These are phyloP conservation scores for Paracorniculantispora psalliotae DNA, from an alignment of 2,329 filamentous ascomycete species.

Conservation along the genomic window DNA sequence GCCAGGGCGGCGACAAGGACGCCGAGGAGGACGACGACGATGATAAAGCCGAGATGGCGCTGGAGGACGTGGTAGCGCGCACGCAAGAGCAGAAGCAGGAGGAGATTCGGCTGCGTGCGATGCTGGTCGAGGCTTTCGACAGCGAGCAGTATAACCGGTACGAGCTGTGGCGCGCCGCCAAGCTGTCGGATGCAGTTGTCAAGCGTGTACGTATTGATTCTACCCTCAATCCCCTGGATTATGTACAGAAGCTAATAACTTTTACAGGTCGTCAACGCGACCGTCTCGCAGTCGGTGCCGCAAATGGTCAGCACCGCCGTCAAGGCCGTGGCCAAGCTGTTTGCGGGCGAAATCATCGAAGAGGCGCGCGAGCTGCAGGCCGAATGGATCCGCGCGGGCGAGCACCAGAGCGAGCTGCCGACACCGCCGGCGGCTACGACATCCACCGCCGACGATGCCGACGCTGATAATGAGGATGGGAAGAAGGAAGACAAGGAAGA, in stretches of 20 bases:
- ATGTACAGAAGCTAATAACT: not conserved
- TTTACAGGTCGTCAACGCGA: constrained; percentile 70
- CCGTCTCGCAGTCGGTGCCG: constrained; percentile 73
- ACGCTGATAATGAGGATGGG: constrained; percentile 18
- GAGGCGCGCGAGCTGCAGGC: constrained; percentile 63
- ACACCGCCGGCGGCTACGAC: constrained; percentile 31
- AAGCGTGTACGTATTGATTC: constrained; percentile 51
- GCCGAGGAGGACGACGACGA: constrained; percentile 53
- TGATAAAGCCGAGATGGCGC: constrained; percentile 49
- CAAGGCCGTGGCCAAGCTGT: constrained; percentile 70
- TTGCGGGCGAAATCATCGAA: constrained; percentile 72
- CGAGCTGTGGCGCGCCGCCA: constrained; percentile 64
- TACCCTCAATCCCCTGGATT: too few relatives aligned
- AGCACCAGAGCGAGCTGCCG: constrained; percentile 51
- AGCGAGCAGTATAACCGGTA: constrained; percentile 64
- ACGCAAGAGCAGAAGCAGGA: constrained; percentile 65
- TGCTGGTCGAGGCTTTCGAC: constrained; percentile 62
- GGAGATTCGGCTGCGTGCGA: constrained; percentile 50
- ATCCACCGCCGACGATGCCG: constrained; percentile 14
- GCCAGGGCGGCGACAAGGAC: constrained; percentile 40
- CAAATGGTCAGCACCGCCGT: constrained; percentile 70
- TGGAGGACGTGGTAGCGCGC: constrained; percentile 54
- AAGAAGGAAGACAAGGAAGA: constrained; percentile 24
- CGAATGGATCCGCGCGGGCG: constrained; percentile 61
- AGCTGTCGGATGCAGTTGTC: constrained; percentile 63